Evolutionary conservation across 768 basidiomycete genomes (phyloP).

Genomic region (Tylopilus sp.): DNA sequence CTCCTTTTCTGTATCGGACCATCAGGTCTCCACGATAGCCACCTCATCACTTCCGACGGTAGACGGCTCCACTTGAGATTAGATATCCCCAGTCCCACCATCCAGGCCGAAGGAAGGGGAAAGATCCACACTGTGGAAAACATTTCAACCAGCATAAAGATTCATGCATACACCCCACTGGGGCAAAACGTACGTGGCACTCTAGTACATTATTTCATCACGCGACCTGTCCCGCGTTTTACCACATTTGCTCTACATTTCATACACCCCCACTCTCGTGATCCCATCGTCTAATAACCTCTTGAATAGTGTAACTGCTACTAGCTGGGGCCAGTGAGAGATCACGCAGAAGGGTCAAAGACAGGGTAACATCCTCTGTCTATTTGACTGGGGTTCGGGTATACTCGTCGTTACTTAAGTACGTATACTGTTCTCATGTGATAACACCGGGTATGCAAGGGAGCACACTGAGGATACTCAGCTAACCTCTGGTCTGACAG

Average conservation of each 20-base stretch:
- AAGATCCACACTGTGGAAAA: constrained; percentile 38
- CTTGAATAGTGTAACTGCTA: constrained; percentile 57
- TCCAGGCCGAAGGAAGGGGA: constrained; percentile 32
- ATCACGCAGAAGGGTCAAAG: no score
- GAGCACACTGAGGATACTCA: no score
- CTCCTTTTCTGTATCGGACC: constrained; percentile 34
- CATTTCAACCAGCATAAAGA: constrained; percentile 42
- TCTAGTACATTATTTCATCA: constrained; percentile 7
- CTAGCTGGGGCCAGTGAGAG: no score
- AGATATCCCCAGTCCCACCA: constrained; percentile 23
- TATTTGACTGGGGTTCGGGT: no score
- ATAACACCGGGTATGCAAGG: no score
- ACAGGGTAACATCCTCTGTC: no score
- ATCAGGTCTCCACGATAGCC: constrained; percentile 20
- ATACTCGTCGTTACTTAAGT: no score
- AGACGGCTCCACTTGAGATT: constrained; percentile 30
- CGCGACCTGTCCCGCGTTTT: constrained; percentile 23
- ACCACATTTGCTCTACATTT: constrained; percentile 8
- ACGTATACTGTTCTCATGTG: no score
- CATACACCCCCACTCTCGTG: background rate
- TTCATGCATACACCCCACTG: constrained; percentile 41
- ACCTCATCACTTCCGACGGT: constrained; percentile 29
- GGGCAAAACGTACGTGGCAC: constrained; percentile 34
- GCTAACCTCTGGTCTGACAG: no score
- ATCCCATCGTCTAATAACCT: constrained; percentile 11